A percentile compares a stretch with the other conserved stretches of the same genome.
Evolutionary conservation across 345 rosid species (phyloP).

Genomic region (Acer campestre): DNA sequence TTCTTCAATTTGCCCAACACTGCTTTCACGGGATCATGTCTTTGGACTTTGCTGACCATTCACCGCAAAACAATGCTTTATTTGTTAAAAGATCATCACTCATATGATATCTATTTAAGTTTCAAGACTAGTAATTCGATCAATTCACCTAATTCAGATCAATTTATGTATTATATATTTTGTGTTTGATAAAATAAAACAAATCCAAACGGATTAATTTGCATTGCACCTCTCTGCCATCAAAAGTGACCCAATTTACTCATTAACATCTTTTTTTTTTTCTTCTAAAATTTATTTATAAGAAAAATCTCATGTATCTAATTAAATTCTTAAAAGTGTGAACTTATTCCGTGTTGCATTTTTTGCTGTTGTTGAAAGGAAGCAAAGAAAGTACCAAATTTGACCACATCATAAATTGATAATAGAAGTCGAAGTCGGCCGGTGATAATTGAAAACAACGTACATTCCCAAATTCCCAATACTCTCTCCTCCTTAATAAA

Average conservation of each 20-base stretch:
- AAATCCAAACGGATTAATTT: not conserved
- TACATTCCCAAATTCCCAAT: too few relatives aligned
- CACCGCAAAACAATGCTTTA: not conserved
- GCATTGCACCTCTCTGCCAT: too few relatives aligned
- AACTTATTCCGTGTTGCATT: not conserved
- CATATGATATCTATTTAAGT: not conserved
- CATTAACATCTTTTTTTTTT: too few relatives aligned
- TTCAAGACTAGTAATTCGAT: not conserved
- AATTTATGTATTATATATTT: not conserved
- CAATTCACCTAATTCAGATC: not conserved
- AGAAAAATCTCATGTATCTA: too few relatives aligned
- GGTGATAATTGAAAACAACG: not conserved
- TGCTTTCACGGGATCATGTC: not conserved
- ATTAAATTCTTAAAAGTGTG: too few relatives aligned
- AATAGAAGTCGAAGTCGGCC: too few relatives aligned
- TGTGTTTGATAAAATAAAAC: not conserved
- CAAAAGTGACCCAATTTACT: too few relatives aligned
- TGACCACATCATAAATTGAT: not conserved
- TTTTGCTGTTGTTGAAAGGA: too few relatives aligned
- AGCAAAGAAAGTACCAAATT: not conserved
- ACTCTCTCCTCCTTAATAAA: not conserved
- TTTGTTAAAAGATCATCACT: not conserved
- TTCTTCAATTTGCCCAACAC: constrained; percentile 1
- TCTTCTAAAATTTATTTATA: too few relatives aligned
- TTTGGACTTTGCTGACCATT: not conserved